A percentile compares a stretch with the other conserved stretches of the same genome.
Conservation (phyloP, 2,329 filamentous ascomycete species). For the Ophiostoma montium region DNA sequence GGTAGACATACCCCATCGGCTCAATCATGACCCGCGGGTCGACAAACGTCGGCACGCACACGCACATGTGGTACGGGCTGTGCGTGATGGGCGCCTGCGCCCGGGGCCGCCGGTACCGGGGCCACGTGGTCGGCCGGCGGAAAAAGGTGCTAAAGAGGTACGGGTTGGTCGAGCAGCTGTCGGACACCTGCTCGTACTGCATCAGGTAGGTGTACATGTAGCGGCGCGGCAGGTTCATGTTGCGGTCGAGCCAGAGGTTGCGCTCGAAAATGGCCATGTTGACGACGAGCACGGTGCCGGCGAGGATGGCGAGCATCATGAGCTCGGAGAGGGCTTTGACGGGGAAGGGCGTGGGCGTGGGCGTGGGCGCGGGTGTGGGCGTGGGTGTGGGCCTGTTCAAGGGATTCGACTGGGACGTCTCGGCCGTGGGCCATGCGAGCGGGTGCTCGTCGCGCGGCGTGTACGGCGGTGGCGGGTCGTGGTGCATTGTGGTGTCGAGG, state of each 20-base stretch:
- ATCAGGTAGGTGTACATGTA: slow-evolving; percentile 7
- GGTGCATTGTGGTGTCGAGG: background rate
- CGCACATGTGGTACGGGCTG: slow-evolving; percentile 6
- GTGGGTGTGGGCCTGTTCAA: no score
- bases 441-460: no score
- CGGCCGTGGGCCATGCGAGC: no score
- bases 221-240: slow-evolving; percentile 4
- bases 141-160: background rate
- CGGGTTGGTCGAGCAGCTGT: background rate
- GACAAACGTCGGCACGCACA: slow-evolving; percentile 6
- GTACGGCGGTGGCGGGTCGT: background rate
- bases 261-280: slow-evolving; percentile 4
- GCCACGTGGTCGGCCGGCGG: background rate
- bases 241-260: slow-evolving; percentile 10
- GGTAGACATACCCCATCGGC: slow-evolving; percentile 1
- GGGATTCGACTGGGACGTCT: no score
- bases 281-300: background rate
- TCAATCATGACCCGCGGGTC: slow-evolving; percentile 6
- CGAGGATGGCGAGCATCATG: background rate
- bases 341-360: slow-evolving; percentile 3
- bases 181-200: background rate
- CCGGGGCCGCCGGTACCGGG: no score
- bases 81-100: background rate
- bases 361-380: no score
- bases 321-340: slow-evolving; percentile 7